Evolutionary conservation across 208 protist species (phyloP).

Genomic region (Novymonas esmeraldas): DNA sequence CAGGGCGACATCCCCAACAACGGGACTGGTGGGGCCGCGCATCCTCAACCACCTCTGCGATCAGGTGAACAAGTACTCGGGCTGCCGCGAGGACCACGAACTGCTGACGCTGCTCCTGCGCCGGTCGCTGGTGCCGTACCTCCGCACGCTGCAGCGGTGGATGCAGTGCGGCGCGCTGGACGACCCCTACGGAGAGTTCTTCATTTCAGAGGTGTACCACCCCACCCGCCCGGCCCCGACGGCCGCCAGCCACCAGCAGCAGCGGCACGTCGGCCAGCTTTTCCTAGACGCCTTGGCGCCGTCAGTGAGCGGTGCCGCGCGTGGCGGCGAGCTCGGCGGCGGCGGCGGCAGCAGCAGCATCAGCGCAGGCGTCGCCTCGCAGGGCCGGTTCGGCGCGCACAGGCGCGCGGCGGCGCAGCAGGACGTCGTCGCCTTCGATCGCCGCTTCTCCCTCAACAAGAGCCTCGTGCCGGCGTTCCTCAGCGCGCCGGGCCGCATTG

Average conservation of each 20-base stretch:
- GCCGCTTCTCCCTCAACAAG: constrained; percentile 88
- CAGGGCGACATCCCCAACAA: background rate
- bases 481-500: constrained; percentile 50
- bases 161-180: constrained; percentile 83
- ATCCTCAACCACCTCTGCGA: constrained; percentile 81
- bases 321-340: background rate
- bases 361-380: background rate
- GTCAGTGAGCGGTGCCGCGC: background rate
- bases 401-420: constrained; percentile 27
- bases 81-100: constrained; percentile 80
- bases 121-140: constrained; percentile 75
- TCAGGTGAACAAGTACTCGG: constrained; percentile 60
- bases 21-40: constrained; percentile 56
- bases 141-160: constrained; percentile 83
- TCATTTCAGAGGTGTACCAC: constrained; percentile 63
- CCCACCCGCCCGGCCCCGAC: constrained; percentile 16
- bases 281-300: constrained; percentile 29
- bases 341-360: background rate
- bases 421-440: constrained; percentile 58
- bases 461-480: constrained; percentile 80
- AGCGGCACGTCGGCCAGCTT: constrained; percentile 28
- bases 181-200: constrained; percentile 87
- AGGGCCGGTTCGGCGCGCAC: constrained; percentile 16
- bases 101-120: constrained; percentile 73
- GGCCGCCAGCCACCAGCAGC: constrained; percentile 25